phyloP scores from a whole-genome alignment of 2,329 filamentous ascomycete species.

The Diplodia corticola region DNA sequence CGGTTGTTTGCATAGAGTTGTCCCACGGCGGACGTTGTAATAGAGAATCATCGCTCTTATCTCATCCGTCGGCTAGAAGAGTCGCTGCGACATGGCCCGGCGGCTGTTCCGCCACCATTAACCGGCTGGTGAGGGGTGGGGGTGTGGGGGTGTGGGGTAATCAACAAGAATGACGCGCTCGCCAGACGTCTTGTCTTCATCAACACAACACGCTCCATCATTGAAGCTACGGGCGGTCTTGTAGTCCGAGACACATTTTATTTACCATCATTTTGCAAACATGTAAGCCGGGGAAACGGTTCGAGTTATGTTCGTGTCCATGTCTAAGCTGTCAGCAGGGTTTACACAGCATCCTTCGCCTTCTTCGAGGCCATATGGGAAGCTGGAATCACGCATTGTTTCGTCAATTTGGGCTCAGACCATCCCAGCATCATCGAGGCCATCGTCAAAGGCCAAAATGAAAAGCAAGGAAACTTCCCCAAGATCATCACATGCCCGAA shows the following conservation, averaged over 20 bases:
- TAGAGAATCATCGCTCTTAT: background rate
- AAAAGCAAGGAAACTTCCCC: conserved; percentile 60
- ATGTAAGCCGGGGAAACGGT: background rate
- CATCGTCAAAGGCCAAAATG: conserved; percentile 73
- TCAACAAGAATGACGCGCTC: background rate
- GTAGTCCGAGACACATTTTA: background rate
- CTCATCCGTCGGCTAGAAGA: background rate
- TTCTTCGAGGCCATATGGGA: conserved; percentile 83
- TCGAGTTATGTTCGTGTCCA: no score
- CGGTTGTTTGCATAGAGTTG: background rate
- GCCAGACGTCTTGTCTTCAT: background rate
- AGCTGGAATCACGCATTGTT: conserved; percentile 48
- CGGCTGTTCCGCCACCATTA: background rate
- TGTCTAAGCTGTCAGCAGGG: background rate
- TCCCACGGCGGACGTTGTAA: background rate
- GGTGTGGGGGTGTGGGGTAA: conserved; percentile 18
- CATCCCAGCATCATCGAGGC: conserved; percentile 79
- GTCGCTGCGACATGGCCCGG: background rate
- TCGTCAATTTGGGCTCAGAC: conserved; percentile 69
- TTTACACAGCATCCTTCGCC: conserved; percentile 74
- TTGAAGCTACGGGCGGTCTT: background rate
- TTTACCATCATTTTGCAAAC: background rate
- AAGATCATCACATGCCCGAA: conserved; percentile 78
- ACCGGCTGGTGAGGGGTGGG: background rate
- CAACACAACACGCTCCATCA: background rate